phyloP scores from a whole-genome alignment of 1,284 basidiomycete species.

The Golubevia pallescens region DNA sequence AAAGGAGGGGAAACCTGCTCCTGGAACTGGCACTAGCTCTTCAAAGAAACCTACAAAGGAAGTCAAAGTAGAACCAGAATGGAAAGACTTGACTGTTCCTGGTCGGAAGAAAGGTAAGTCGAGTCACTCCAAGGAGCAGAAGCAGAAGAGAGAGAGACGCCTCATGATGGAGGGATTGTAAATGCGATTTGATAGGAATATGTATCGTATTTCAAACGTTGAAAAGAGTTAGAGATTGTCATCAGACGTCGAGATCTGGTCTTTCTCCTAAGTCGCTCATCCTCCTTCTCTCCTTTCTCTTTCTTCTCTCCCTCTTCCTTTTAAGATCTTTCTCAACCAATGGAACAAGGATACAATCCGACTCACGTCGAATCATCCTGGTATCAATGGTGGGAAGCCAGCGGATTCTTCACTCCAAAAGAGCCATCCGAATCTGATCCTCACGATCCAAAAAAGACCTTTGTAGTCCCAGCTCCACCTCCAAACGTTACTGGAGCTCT shows the following conservation, averaged over 20 bases:
- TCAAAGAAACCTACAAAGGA: conserved; percentile 49
- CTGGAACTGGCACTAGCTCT: too few relatives aligned
- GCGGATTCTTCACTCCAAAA: conserved; percentile 85
- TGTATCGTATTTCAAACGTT: too few relatives aligned
- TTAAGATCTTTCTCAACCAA: conserved; percentile 82
- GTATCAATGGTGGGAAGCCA: conserved; percentile 97
- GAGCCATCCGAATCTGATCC: conserved; percentile 56
- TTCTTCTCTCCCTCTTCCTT: neutral
- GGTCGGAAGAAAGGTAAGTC: conserved; percentile 52
- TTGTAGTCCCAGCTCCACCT: conserved; percentile 89
- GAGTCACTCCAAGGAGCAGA: too few relatives aligned
- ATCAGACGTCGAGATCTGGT: too few relatives aligned
- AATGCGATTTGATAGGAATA: too few relatives aligned
- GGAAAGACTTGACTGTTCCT: conserved; percentile 48
- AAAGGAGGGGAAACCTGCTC: conserved; percentile 43
- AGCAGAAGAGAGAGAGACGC: too few relatives aligned
- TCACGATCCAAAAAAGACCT: conserved; percentile 67
- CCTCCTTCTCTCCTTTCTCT: neutral
- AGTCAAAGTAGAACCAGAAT: conserved; percentile 48
- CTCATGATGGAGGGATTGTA: too few relatives aligned
- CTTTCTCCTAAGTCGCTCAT: neutral
- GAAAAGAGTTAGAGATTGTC: too few relatives aligned
- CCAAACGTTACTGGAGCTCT: conserved; percentile 98
- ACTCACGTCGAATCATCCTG: conserved; percentile 92
- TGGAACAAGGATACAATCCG: conserved; percentile 91